Evolutionary conservation across 2,329 filamentous ascomycete species (phyloP).

Genomic region (Cordyceps militaris): DNA sequence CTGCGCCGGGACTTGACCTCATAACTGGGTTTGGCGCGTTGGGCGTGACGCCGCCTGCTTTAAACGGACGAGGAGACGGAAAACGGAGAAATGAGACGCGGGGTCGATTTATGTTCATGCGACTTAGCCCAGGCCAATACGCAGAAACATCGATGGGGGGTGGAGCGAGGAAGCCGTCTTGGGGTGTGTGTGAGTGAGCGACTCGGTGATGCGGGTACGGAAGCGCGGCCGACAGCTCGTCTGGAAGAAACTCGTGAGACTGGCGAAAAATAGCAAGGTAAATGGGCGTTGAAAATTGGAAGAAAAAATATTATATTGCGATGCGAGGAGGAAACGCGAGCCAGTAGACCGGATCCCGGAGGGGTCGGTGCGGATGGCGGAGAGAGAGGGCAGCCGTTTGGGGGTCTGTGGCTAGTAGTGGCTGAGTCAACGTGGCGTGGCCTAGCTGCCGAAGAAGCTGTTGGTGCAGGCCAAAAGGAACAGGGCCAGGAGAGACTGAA

Average conservation of each 20-base stretch:
- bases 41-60: background rate
- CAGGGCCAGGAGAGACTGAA: background rate
- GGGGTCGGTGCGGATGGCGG: background rate
- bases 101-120: background rate
- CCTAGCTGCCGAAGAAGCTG: background rate
- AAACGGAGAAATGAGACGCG: background rate
- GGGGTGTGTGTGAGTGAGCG: background rate
- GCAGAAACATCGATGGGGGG: constrained; percentile 1
- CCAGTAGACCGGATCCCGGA: background rate
- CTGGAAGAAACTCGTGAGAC: background rate
- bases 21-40: background rate
- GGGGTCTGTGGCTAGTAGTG: background rate
- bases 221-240: background rate
- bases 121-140: constrained; percentile 9
- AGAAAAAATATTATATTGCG: background rate
- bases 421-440: background rate
- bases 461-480: background rate
- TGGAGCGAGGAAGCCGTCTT: background rate
- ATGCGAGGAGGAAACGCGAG: background rate
- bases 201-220: background rate
- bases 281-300: background rate
- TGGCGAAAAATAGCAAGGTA: background rate
- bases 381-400: background rate
- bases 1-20: background rate
- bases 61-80: background rate